phyloP scores from a whole-genome alignment of 805 yeast genomes.

The Cyberlindnera maritima region DNA sequence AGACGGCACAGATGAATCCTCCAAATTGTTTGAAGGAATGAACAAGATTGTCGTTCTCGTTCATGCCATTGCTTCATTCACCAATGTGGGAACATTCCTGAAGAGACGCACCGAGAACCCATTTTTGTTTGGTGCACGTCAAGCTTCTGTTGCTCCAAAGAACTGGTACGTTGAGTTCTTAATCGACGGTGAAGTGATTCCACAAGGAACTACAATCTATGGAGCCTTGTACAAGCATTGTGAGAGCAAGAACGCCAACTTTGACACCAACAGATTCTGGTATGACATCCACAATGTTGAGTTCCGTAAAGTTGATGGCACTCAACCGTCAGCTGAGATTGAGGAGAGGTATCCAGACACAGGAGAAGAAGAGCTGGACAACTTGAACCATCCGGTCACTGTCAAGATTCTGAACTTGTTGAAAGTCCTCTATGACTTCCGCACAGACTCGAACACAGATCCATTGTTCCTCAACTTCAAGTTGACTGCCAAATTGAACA shows the following conservation, averaged over 20 bases:
- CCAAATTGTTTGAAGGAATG: slow-evolving; percentile 21
- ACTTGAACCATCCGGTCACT: slow-evolving; percentile 31
- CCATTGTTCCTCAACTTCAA: slow-evolving; percentile 67
- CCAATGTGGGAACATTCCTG: slow-evolving; percentile 42
- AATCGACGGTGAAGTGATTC: slow-evolving; percentile 54
- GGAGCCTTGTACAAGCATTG: slow-evolving; percentile 64
- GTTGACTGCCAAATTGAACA: slow-evolving; percentile 76
- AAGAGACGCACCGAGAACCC: slow-evolving; percentile 34
- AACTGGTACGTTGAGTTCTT: slow-evolving; percentile 52
- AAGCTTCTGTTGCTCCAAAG: slow-evolving; percentile 14
- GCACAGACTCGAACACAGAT: slow-evolving; percentile 1
- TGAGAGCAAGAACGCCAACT: slow-evolving; percentile 35
- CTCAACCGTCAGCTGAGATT: slow-evolving; percentile 19
- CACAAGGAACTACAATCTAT: slow-evolving; percentile 67
- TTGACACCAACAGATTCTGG: slow-evolving; percentile 58
- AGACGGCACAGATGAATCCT: background rate
- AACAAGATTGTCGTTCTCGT: slow-evolving; percentile 36
- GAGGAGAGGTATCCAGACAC: slow-evolving; percentile 31
- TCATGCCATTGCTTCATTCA: slow-evolving; percentile 53
- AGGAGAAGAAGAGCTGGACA: slow-evolving; percentile 28
- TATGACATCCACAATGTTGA: slow-evolving; percentile 48
- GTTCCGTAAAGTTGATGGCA: slow-evolving; percentile 39
- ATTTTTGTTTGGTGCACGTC: slow-evolving; percentile 22
- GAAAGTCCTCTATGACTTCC: slow-evolving; percentile 40
- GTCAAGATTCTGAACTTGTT: slow-evolving; percentile 45